Base-by-base conservation (phyloP, 2,329 filamentous ascomycete genomes). In the Didymellaceae sp. region DNA sequence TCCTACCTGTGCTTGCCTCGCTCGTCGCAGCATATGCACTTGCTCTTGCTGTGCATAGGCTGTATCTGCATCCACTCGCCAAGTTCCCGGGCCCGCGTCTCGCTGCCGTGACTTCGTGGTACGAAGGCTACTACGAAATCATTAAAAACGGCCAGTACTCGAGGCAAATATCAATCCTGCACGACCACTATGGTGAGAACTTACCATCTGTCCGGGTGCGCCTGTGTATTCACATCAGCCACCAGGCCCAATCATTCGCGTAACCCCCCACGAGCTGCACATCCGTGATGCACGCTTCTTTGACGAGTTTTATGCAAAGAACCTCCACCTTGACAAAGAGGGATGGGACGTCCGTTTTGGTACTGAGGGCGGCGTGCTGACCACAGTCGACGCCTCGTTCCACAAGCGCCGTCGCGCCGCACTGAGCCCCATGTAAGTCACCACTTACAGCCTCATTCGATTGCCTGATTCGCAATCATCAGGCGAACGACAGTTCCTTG, bases 21-120 rank as follows among this genome's bases (percentile, higher is more conserved):
- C 38, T 55, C 5, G 44, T 55, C 17, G 34, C 54, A 22, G 11
- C 53, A 7, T 72, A 68, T 34, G 20, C 58, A 7, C 1, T 58
- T 20, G 61, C 53, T 13, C 55, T 68, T 37, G 44, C 44, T 40
- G 5, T 77, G 45, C 75, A 78, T 57, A 69, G 70, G 46, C 64
- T 76, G 16, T 76, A 70, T 59, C 68, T 78, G 34, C 76, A 79
- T 37, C 77, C 78, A 1, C 67, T 80, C 2, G 63, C 72, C 33
- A 72, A 71, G 33, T 78, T 74, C 54, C 78, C 78, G 1, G 78
- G 78, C 2, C 77, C 78, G 1, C 61, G 43, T 22, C 42, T 65
- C 11, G 70, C 68, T 9, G 68, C 68, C 7, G 53, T 65, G 10
- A 66, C 67, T 16, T 63, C 55, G 17, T 70, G 62, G 63, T 72